Evolutionary conservation across 2,329 filamentous ascomycete species (phyloP).

Genomic region (Neonectria magnoliae): DNA sequence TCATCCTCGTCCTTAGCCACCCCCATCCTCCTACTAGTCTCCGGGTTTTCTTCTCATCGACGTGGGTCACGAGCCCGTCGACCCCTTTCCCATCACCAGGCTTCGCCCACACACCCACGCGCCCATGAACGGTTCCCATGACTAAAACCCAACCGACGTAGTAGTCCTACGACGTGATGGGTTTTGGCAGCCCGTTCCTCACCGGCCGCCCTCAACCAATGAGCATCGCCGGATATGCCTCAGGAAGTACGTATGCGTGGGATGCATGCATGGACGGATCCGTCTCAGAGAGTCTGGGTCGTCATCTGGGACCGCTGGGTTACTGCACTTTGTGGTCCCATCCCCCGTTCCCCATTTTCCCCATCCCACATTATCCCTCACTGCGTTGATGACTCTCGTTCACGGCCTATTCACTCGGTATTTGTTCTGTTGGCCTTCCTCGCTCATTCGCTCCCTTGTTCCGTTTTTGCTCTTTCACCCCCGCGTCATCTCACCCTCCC

Average conservation of each 20-base stretch:
- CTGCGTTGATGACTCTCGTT: conserved; percentile 17
- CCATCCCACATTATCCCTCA: conserved; percentile 41
- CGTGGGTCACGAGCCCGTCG: conserved; percentile 32
- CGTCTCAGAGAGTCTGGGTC: conserved; percentile 4
- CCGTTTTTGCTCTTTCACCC: not conserved
- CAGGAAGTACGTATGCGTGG: conserved; percentile 36
- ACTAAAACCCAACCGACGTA: conserved; percentile 37
- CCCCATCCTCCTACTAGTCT: conserved; percentile 9
- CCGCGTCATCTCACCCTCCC: not conserved
- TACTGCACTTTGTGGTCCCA: conserved; percentile 30
- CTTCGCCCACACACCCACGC: conserved; percentile 31
- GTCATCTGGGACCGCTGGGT: conserved; percentile 4
- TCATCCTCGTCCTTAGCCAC: conserved; percentile 2
- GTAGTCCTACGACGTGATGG: conserved; percentile 12
- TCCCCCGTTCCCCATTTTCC: conserved; percentile 17
- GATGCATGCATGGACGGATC: conserved; percentile 42
- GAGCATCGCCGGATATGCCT: conserved; percentile 11
- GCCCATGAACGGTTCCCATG: conserved; percentile 34
- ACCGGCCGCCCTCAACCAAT: conserved; percentile 23
- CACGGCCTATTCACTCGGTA: not conserved
- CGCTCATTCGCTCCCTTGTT: not conserved
- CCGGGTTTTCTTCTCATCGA: conserved; percentile 27
- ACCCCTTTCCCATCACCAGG: conserved; percentile 20
- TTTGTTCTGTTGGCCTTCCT: conserved; percentile 3
- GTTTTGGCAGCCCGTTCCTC: not conserved